phyloP scores from a whole-genome alignment of 106 monocot species.

The Dendrobium catenatum region DNA sequence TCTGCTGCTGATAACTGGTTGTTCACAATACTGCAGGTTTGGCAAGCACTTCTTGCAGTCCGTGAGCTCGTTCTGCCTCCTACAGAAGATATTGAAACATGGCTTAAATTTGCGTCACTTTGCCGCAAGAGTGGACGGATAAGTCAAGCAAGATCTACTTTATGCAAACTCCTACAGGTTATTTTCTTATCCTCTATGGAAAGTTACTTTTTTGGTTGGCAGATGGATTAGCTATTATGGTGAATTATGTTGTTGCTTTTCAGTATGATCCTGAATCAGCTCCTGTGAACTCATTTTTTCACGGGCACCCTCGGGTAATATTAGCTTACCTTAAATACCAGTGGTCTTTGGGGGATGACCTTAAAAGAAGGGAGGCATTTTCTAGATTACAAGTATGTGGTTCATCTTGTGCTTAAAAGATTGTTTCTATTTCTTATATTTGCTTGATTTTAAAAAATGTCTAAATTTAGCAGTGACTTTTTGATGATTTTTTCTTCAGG shows the following conservation, averaged over 20 bases:
- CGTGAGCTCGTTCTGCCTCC: slow-evolving; percentile 94
- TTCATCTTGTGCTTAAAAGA: background rate
- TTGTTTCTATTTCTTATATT: background rate
- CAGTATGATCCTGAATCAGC: slow-evolving; percentile 88
- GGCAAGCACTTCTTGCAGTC: slow-evolving; percentile 93
- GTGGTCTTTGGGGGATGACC: slow-evolving; percentile 93
- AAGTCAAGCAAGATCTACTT: slow-evolving; percentile 90
- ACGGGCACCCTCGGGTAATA: slow-evolving; percentile 81
- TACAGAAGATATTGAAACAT: slow-evolving; percentile 86
- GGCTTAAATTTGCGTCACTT: slow-evolving; percentile 99
- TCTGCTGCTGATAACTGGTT: background rate
- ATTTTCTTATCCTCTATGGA: slow-evolving; percentile 5
- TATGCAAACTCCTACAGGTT: slow-evolving; percentile 89
- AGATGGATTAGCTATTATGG: background rate
- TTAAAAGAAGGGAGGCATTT: slow-evolving; percentile 76
- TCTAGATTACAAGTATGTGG: slow-evolving; percentile 61
- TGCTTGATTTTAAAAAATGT: background rate
- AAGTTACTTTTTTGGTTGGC: background rate
- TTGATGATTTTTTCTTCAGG: slow-evolving; percentile 30
- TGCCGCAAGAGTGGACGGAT: slow-evolving; percentile 93
- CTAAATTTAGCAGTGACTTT: slow-evolving; percentile 1
- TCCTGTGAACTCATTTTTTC: slow-evolving; percentile 36
- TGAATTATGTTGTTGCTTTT: background rate
- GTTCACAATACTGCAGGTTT: slow-evolving; percentile 39
- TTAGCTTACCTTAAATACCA: slow-evolving; percentile 91